phyloP scores from a whole-genome alignment of 202 grass and related monocot genomes.

The Panicum hallii region DNA sequence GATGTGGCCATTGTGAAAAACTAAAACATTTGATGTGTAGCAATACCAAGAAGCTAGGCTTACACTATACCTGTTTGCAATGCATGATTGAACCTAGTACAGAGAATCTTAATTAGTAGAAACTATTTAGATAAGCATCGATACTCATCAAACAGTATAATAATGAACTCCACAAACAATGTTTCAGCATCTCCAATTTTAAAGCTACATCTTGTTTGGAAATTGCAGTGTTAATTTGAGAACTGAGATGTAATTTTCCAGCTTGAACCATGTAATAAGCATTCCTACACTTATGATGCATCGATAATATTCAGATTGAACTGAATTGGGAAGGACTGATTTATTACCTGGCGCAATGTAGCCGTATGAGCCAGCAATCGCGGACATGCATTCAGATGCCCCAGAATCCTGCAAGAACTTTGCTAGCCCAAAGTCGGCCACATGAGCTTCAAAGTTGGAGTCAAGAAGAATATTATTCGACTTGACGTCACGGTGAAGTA shows the following conservation, averaged over 20 bases:
- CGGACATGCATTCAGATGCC: conserved; percentile 97
- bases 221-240: conserved; percentile 19
- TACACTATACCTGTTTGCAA: conserved; percentile 14
- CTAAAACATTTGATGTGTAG: conserved; percentile 3
- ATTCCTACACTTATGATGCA: neutral
- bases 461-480: conserved; percentile 76
- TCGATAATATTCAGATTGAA: neutral
- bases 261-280: conserved; percentile 4
- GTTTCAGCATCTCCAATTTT: conserved; percentile 3
- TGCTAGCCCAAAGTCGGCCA: conserved; percentile 69
- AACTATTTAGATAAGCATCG: neutral
- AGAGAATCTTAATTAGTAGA: neutral
- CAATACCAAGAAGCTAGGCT: neutral
- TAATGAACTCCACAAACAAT: neutral
- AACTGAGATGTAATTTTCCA: neutral
- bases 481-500: conserved; percentile 75
- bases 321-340: neutral
- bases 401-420: conserved; percentile 80
- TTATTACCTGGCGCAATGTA: conserved; percentile 95
- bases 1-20: neutral
- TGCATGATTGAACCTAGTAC: neutral
- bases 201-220: neutral
- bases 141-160: conserved; percentile 16
- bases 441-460: conserved; percentile 70
- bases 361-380: conserved; percentile 94